phyloP scores from a whole-genome alignment of 345 rosid genomes.

The Rhodamnia rubescens region DNA sequence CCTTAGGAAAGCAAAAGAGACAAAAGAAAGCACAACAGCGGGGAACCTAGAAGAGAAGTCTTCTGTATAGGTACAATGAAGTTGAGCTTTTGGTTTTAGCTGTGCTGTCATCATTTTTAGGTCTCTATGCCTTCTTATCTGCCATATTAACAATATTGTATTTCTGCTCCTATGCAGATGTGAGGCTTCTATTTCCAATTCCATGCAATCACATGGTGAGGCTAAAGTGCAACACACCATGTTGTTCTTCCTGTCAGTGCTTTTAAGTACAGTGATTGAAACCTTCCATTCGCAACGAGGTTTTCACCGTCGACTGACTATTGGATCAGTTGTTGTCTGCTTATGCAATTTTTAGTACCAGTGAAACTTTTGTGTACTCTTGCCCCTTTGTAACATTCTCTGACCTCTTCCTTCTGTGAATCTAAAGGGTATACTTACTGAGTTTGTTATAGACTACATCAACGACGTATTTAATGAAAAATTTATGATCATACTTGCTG shows the following conservation, averaged over 20 bases:
- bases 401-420: neutral
- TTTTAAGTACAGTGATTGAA: neutral
- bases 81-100: neutral
- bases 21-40: conserved; percentile 5
- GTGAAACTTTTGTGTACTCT: neutral
- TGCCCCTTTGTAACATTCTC: neutral
- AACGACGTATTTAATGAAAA: neutral
- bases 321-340: neutral
- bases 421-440: neutral
- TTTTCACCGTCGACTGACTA: neutral
- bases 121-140: neutral
- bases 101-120: neutral
- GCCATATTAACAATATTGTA: neutral
- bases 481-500: neutral
- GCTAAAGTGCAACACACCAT: neutral
- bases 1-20: conserved; percentile 30
- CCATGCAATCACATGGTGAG: neutral
- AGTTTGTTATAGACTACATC: neutral
- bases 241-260: neutral
- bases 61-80: conserved; percentile 14
- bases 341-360: neutral
- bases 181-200: neutral
- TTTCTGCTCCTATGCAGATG: neutral
- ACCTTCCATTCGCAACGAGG: neutral
- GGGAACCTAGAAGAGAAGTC: conserved; percentile 18